These are phyloP conservation scores for Aurifilum marmelostoma DNA, from an alignment of 2,329 filamentous ascomycete species.

Conservation along the genomic window DNA sequence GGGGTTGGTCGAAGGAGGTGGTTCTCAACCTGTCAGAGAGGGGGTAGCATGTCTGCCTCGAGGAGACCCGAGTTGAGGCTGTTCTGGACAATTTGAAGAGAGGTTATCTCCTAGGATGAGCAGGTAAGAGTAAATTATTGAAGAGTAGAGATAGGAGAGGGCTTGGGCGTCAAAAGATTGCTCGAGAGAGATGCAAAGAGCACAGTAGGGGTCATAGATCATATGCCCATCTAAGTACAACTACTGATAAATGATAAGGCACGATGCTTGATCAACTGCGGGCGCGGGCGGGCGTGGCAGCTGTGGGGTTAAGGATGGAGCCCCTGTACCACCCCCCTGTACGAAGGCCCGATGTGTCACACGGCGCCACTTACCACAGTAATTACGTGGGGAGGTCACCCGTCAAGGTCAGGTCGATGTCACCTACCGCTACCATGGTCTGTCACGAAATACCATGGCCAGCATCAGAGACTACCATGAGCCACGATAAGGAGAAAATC, in stretches of 20 bases:
- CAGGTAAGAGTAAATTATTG: neutral
- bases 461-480: neutral
- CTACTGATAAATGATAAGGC: conserved; percentile 11
- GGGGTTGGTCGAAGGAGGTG: neutral
- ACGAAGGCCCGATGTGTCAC: neutral
- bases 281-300: conserved; percentile 5
- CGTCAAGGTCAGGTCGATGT: conserved; percentile 1
- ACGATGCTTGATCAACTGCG: conserved; percentile 6
- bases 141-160: neutral
- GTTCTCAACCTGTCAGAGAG: neutral
- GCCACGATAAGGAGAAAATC: too few species aligned
- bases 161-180: neutral
- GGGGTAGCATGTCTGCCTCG: conserved; percentile 9
- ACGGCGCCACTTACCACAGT: neutral
- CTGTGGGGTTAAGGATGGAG: neutral
- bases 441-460: neutral
- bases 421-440: neutral
- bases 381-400: neutral
- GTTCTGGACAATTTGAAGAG: neutral
- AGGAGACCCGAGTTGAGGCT: neutral
- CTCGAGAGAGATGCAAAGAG: neutral
- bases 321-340: neutral
- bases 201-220: conserved; percentile 8
- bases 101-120: neutral
- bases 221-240: conserved; percentile 7